phyloP scores from a whole-genome alignment of 2,329 filamentous ascomycete species.

The Neospermospora avenae region DNA sequence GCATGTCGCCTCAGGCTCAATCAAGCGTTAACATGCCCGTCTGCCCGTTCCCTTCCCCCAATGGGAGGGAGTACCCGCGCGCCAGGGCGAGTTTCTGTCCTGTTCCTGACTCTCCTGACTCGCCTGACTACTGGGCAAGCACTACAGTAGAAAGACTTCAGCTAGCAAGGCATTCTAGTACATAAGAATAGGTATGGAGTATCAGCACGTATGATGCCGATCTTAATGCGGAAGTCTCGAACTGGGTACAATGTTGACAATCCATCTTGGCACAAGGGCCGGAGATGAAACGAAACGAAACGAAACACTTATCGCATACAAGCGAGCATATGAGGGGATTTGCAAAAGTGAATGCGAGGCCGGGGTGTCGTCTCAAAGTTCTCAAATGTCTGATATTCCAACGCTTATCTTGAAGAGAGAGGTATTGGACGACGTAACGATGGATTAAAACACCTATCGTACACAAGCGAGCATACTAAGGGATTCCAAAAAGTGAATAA shows the following conservation, averaged over 20 bases:
- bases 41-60: background rate
- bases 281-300: constrained; percentile 2
- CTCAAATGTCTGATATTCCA: too few relatives aligned
- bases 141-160: too few relatives aligned
- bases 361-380: too few relatives aligned
- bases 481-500: too few relatives aligned
- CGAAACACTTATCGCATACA: background rate
- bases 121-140: too few relatives aligned
- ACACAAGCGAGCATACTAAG: too few relatives aligned
- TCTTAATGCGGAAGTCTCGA: background rate
- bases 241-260: background rate
- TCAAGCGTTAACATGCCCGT: background rate
- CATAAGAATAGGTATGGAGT: background rate
- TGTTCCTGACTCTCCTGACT: background rate
- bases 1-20: too few relatives aligned
- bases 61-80: background rate
- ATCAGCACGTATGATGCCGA: background rate
- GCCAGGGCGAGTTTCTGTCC: background rate
- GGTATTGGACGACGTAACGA: too few relatives aligned
- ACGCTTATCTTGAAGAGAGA: too few relatives aligned
- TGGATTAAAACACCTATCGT: too few relatives aligned
- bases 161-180: too few relatives aligned
- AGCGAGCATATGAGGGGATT: background rate
- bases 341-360: too few relatives aligned
- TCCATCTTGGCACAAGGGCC: background rate